Conservation (phyloP, 2,329 filamentous ascomycete genomes). For the Fusarium napiforme region DNA sequence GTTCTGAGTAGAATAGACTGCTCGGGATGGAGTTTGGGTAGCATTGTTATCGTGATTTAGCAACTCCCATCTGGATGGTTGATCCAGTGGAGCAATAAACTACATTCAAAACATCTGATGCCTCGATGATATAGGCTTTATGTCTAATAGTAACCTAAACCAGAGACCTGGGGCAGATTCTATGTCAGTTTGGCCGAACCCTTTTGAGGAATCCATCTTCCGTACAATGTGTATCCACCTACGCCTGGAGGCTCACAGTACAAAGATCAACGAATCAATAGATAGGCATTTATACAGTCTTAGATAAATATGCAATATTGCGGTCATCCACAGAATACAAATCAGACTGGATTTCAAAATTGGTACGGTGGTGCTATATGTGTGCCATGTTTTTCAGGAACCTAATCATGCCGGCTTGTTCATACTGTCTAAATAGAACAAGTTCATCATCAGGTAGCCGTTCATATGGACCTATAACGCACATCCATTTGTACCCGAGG, state of each 20-base stretch:
- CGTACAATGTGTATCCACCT: background rate
- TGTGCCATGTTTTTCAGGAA: background rate
- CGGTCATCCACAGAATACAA: background rate
- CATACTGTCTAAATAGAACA: background rate
- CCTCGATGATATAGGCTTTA: background rate
- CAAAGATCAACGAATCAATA: background rate
- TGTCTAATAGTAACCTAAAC: constrained; percentile 1
- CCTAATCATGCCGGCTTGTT: background rate
- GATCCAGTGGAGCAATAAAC: constrained; percentile 11
- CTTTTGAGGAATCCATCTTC: background rate
- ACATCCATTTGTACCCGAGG: background rate
- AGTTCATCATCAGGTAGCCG: background rate
- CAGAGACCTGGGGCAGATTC: background rate
- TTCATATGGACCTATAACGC: background rate
- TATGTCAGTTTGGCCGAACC: background rate
- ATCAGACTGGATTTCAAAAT: background rate
- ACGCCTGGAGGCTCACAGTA: background rate
- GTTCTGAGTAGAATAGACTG: constrained; percentile 3
- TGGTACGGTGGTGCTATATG: background rate
- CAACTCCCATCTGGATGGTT: background rate
- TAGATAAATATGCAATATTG: background rate
- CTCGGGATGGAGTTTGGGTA: constrained; percentile 25
- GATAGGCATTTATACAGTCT: background rate
- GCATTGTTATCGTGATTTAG: constrained; percentile 22
- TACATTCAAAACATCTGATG: background rate